phyloP scores from a whole-genome alignment of 2,329 filamentous ascomycete genomes.

The Microcyclosporella mali region DNA sequence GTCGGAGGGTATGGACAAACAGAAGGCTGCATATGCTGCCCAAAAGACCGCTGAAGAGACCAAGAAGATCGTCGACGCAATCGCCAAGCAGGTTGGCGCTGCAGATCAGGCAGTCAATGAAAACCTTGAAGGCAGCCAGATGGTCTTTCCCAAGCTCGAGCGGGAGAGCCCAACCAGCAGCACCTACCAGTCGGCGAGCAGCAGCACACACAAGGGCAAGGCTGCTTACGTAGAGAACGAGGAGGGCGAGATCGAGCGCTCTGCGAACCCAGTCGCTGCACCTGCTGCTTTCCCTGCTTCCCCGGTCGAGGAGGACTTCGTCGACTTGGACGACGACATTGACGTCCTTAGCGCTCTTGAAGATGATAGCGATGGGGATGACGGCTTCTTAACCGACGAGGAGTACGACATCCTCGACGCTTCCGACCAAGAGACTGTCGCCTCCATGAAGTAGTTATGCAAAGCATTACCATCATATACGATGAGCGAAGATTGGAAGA shows the following conservation, averaged over 20 bases:
- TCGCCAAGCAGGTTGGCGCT: conserved; percentile 33
- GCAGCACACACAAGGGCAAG: conserved; percentile 37
- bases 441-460: conserved; percentile 10
- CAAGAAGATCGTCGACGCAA: conserved; percentile 25
- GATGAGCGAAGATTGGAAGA: too few species aligned
- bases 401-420: conserved; percentile 97
- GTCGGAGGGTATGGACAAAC: conserved; percentile 18
- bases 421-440: conserved; percentile 69
- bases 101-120: conserved; percentile 22
- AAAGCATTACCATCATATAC: too few species aligned
- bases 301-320: conserved; percentile 35
- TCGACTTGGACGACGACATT: conserved; percentile 50
- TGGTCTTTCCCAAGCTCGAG: conserved; percentile 96
- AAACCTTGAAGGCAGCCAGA: conserved; percentile 51
- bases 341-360: conserved; percentile 42
- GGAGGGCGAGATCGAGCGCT: conserved; percentile 49
- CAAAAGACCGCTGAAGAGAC: conserved; percentile 24
- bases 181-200: conserved; percentile 57
- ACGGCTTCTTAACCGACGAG: conserved; percentile 89
- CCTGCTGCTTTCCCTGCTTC: conserved; percentile 18
- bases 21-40: conserved; percentile 26
- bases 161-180: conserved; percentile 84
- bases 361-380: conserved; percentile 59
- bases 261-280: conserved; percentile 21
- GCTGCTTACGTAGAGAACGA: conserved; percentile 52